Evolutionary conservation across 176 grass and related monocot genomes (phyloP), one percentile per base, ranked within the genome.

Genomic region (Typha latifolia): DNA sequence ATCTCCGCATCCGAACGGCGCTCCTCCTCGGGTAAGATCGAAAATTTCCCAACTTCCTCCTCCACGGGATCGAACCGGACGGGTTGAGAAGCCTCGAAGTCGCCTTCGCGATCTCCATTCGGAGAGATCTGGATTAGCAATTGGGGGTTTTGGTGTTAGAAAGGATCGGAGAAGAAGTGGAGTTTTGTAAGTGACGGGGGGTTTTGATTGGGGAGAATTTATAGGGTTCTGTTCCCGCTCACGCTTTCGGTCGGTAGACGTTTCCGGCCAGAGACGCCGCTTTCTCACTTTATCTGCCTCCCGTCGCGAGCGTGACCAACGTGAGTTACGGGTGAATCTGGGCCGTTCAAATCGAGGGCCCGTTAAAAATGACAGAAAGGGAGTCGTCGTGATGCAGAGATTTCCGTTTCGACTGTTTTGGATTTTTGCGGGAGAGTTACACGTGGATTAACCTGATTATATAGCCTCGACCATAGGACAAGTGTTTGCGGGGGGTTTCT

Each of bases 81-180:
- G 31, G 5, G 51, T 55, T 56, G 52, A 32, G 20, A 19, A 66
- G 19, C 15, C 31, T 2, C 4, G 63, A 56, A 34, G 63, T 6
- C 49, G 29, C 51, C 31, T 0, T 32, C 15, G 31, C n/a, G 31
- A 76, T 7, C 13, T 56, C 73, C 73, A 76, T 76, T 2, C 3
- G 19, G 21, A 15, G 66, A 24, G 47, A 37, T 5, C 27, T 8
- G 62, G 56, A 5, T 2, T 9, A 16, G 49, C 2, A 12, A 66
- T 62, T 23, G 12, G 57, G 37, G 52, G 1, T 57, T 18, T 2
- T 16, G 52, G 15, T 57, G 15, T 57, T 57, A 5, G 6, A 37
- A 37, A 5, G 34, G 34, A 37, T 37, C 1, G 16, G 52, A 14
- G 16, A 20, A 57, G 52, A 57, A 20, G 5, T 20, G n/a, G 15